A percentile compares a stretch with the other conserved stretches of the same genome.
These are phyloP conservation scores for Digitaria exilis DNA, from an alignment of 202 grass and related monocot genomes.

Conservation along the genomic window DNA sequence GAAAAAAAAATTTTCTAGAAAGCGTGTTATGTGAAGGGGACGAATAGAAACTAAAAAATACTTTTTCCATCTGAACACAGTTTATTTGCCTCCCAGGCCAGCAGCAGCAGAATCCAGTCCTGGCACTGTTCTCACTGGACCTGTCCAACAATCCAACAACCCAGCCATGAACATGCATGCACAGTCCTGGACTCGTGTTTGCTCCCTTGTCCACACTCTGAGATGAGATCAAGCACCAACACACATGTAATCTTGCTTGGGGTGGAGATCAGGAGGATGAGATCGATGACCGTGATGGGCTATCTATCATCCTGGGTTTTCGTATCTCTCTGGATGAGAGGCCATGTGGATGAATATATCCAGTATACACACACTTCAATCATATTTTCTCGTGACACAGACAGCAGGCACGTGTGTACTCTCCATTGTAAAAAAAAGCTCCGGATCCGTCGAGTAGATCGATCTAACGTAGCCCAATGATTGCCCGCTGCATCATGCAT, in stretches of 20 bases:
- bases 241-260: neutral
- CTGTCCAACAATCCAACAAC: conserved; percentile 18
- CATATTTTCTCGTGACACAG: neutral
- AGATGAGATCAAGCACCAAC: neutral
- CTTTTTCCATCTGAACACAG: no score
- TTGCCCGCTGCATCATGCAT: neutral
- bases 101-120: conserved; percentile 38
- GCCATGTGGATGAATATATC: neutral
- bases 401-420: neutral
- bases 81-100: neutral
- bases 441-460: neutral
- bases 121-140: conserved; percentile 35
- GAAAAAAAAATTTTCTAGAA: no score
- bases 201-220: conserved; percentile 22
- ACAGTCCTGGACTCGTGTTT: conserved; percentile 6
- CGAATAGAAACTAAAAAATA: no score
- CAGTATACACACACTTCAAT: neutral
- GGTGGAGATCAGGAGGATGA: neutral
- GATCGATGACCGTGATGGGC: neutral
- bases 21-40: no score
- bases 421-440: no score
- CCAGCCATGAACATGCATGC: conserved; percentile 31
- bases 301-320: neutral
- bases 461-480: neutral
- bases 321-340: neutral